Percentiles rank a stretch among this genome's conserved stretches.
These are phyloP conservation scores for Deinandra increscens DNA, from an alignment of 129 eudicot species.

Conservation along the genomic window DNA sequence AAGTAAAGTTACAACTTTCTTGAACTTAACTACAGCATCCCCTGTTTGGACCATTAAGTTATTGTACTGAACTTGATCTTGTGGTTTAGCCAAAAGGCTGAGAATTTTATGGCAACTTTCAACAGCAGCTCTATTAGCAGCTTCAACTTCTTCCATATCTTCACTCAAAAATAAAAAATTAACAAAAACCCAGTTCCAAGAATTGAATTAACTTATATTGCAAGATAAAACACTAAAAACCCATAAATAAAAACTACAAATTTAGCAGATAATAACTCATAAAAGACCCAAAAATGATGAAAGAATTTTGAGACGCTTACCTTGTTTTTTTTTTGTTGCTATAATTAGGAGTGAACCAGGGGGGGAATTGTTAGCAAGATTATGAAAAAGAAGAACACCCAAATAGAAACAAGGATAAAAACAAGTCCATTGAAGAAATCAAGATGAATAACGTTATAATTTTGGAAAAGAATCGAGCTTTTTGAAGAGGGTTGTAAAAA, in stretches of 20 bases:
- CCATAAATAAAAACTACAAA: constrained; percentile 9
- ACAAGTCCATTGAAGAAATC: constrained; percentile 12
- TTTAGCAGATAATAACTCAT: constrained; percentile 13
- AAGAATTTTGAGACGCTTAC: neutral
- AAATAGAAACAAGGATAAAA: constrained; percentile 32
- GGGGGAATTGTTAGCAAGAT: neutral
- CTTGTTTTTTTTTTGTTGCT: neutral
- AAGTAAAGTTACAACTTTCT: constrained; percentile 79
- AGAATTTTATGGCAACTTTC: constrained; percentile 88
- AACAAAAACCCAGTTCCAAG: constrained; percentile 6
- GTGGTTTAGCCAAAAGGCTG: constrained; percentile 63
- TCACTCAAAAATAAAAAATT: constrained; percentile 1
- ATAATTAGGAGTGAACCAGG: constrained; percentile 12
- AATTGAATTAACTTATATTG: neutral
- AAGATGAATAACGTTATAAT: constrained; percentile 11
- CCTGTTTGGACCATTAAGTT: constrained; percentile 68
- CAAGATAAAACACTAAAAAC: constrained; percentile 10
- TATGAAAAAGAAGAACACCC: constrained; percentile 18
- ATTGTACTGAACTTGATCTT: constrained; percentile 60
- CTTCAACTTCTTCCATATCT: constrained; percentile 82
- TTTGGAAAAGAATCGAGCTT: constrained; percentile 36
- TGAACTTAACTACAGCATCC: constrained; percentile 78
- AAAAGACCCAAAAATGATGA: neutral
- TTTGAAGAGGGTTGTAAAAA: constrained; percentile 32
- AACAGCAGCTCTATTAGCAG: constrained; percentile 82